Percentiles rank a stretch among this genome's conserved stretches.
phyloP scores from a whole-genome alignment of 345 rosid species.

The Melaleuca alternifolia region DNA sequence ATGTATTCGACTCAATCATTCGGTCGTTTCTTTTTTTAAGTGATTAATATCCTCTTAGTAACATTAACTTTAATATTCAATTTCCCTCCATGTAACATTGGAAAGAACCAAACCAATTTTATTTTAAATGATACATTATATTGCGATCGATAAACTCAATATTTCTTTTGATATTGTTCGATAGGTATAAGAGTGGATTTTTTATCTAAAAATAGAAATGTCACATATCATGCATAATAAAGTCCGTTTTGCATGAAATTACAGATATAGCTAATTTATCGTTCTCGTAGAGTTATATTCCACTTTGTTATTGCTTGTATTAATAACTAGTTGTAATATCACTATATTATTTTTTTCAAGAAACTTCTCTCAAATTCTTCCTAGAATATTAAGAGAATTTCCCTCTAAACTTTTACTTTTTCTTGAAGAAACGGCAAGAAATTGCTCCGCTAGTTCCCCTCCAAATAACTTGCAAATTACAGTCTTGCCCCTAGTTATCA shows the following conservation, averaged over 20 bases:
- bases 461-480: not conserved
- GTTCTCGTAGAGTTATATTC: not conserved
- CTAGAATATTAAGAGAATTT: not conserved
- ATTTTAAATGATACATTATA: not conserved
- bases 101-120: not conserved
- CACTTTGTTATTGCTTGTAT: rapidly evolving
- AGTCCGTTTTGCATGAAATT: not conserved
- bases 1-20: not conserved
- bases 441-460: not conserved
- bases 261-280: not conserved
- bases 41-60: not conserved
- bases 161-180: not conserved
- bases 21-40: not conserved
- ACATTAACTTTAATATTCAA: not conserved
- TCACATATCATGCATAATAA: not conserved
- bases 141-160: not conserved
- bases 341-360: not conserved
- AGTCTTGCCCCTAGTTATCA: not conserved
- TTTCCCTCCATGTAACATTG: not conserved
- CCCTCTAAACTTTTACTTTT: not conserved
- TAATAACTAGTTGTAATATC: not conserved
- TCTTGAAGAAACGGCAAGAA: not conserved
- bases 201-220: not conserved
- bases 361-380: not conserved
- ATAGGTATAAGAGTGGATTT: not conserved